Percentiles rank a stretch among this genome's conserved stretches.
Evolutionary conservation across 2,329 filamentous ascomycete genomes (phyloP).

Genomic region (Aureobasidium lini): DNA sequence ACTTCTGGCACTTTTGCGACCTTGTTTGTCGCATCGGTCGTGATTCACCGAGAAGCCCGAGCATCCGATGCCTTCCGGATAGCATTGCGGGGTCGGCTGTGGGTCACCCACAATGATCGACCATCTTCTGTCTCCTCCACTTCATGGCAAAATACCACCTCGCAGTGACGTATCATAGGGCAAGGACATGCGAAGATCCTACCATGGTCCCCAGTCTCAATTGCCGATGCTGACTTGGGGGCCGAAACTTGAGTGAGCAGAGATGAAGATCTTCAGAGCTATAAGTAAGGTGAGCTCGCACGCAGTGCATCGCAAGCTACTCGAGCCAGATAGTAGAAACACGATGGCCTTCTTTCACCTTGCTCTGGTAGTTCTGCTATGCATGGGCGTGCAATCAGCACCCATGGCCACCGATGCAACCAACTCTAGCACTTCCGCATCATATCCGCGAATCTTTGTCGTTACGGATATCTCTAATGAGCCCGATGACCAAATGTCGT

Average conservation of each 20-base stretch:
- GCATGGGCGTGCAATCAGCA: background rate
- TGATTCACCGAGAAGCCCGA: too few relatives aligned
- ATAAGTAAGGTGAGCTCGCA: background rate
- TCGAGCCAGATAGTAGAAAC: background rate
- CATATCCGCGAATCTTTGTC: conserved; percentile 21
- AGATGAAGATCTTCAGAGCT: background rate
- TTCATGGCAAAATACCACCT: background rate
- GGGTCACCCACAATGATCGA: background rate
- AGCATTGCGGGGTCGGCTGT: background rate
- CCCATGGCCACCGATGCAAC: background rate
- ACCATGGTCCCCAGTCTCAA: background rate
- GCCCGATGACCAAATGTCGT: conserved; percentile 23
- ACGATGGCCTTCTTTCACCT: background rate
- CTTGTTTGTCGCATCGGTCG: background rate
- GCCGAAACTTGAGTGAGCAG: too few relatives aligned
- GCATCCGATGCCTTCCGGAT: background rate
- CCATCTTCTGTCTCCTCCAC: background rate
- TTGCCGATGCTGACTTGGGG: background rate
- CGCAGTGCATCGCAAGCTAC: background rate
- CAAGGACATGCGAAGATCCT: background rate
- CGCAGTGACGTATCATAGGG: background rate
- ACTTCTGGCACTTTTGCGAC: too few relatives aligned
- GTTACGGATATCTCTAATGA: conserved; percentile 26
- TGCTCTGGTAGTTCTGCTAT: background rate
- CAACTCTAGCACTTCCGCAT: background rate